A percentile compares a stretch with the other conserved stretches of the same genome.
Evolutionary conservation across 768 basidiomycete genomes (phyloP).

Genomic region (Hirschioporus abietinus): DNA sequence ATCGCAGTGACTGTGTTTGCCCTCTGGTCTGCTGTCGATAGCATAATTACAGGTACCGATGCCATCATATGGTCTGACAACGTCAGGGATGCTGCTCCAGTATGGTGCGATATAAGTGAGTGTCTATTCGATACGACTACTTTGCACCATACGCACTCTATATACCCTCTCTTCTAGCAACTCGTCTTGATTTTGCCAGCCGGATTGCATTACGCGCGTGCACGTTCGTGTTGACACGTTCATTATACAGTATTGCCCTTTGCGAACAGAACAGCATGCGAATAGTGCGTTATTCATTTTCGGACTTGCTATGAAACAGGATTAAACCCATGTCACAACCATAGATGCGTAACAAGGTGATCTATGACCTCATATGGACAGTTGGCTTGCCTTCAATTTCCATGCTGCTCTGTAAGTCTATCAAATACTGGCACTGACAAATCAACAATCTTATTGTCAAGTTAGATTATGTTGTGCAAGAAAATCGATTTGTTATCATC

Average conservation of each 20-base stretch:
- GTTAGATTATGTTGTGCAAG: neutral
- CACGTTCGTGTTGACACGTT: neutral
- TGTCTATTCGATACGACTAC: neutral
- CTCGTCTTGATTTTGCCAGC: neutral
- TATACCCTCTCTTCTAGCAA: neutral
- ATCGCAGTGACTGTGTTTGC: neutral
- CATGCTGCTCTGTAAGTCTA: neutral
- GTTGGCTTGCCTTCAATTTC: neutral
- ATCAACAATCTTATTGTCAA: neutral
- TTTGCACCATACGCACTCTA: neutral
- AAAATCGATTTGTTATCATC: neutral
- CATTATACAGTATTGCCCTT: no score
- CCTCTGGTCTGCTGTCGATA: neutral
- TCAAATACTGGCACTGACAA: neutral
- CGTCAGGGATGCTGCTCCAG: neutral
- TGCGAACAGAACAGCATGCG: no score
- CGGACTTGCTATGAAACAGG: conserved; percentile 69
- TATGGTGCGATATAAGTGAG: conserved; percentile 4
- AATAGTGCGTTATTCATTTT: neutral
- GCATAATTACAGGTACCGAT: neutral
- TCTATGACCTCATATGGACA: neutral
- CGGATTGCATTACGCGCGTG: neutral
- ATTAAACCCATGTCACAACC: conserved; percentile 22
- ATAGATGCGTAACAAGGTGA: neutral
- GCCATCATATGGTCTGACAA: neutral